These are phyloP conservation scores for Solanum arcanum DNA, from an alignment of 257 asterid species.

Conservation along the genomic window DNA sequence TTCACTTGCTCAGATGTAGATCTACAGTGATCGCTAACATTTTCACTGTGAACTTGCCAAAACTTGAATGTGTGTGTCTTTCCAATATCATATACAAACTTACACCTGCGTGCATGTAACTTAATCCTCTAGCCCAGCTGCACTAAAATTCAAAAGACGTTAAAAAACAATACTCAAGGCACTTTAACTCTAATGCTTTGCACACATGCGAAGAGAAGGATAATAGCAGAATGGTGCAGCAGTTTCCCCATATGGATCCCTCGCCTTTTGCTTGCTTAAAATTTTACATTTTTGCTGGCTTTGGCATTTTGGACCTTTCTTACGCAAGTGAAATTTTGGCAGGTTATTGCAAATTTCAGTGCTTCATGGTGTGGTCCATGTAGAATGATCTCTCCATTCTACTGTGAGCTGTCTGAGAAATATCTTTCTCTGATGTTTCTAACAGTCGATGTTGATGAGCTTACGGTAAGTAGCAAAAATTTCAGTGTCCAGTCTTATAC, in stretches of 20 bases:
- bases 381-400: slow-evolving; percentile 80
- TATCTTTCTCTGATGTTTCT: slow-evolving; percentile 70
- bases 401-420: slow-evolving; percentile 73
- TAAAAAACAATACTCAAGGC: not conserved
- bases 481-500: not conserved
- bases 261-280: not conserved
- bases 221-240: not conserved
- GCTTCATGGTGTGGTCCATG: slow-evolving; percentile 99
- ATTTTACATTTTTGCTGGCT: not conserved
- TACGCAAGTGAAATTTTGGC: not conserved
- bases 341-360: slow-evolving; percentile 85
- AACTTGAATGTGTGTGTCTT: not conserved
- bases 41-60: not conserved
- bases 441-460: slow-evolving; percentile 81
- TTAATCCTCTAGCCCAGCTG: not conserved
- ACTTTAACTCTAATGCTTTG: not conserved
- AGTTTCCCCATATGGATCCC: not conserved
- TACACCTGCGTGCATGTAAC: not conserved
- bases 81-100: not conserved
- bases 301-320: not conserved
- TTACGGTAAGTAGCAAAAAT: slow-evolving; percentile 50
- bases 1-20: not conserved
- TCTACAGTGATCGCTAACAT: not conserved
- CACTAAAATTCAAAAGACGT: not conserved
- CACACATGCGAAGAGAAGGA: not conserved